phyloP scores from a whole-genome alignment of 106 monocot genomes.

The Posidonia australis region DNA sequence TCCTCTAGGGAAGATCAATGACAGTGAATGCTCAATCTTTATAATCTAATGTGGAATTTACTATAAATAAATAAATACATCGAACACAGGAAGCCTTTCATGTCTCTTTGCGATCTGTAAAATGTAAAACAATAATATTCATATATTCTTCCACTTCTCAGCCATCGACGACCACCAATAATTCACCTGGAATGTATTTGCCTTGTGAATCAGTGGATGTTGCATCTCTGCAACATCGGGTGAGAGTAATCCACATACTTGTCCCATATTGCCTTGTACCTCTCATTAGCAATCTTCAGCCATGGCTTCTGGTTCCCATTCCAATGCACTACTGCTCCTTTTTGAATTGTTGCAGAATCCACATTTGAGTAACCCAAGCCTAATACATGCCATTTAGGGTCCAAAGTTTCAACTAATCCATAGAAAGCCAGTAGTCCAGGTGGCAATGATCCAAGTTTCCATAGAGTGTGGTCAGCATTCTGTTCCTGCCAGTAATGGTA shows the following conservation, averaged over 20 bases:
- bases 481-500: constrained; percentile 86
- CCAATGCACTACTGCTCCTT: constrained; percentile 66
- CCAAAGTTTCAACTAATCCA: constrained; percentile 53
- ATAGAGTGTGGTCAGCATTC: constrained; percentile 55
- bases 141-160: no score
- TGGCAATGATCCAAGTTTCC: constrained; percentile 75
- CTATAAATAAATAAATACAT: no score
- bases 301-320: constrained; percentile 90
- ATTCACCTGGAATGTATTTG: neutral
- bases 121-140: no score
- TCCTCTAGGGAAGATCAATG: no score
- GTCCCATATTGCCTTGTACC: constrained; percentile 70
- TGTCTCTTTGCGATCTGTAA: no score
- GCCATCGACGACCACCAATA: no score
- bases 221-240: constrained; percentile 49
- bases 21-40: no score
- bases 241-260: constrained; percentile 71
- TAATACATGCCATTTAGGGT: constrained; percentile 70
- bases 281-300: constrained; percentile 78
- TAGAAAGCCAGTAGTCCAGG: constrained; percentile 73
- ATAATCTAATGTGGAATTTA: no score
- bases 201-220: constrained; percentile 24
- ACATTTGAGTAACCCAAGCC: constrained; percentile 69
- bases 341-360: constrained; percentile 29
- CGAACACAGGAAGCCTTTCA: no score